Conservation (phyloP, 129 eudicot genomes). For the Glebionis coronaria region DNA sequence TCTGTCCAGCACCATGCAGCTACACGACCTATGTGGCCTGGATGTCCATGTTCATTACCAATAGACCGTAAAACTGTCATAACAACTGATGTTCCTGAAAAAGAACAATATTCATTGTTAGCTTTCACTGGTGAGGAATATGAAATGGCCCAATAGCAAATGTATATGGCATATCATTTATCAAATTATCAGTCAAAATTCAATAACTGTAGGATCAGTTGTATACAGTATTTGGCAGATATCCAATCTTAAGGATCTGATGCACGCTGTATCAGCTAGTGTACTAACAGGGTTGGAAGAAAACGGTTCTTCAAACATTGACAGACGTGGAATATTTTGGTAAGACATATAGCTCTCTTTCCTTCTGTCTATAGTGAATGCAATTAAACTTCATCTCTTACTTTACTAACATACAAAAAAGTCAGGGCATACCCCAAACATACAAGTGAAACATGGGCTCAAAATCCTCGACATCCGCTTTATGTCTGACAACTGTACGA, state of each 20-base stretch:
- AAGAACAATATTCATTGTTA: background rate
- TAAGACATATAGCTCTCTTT: too few species aligned
- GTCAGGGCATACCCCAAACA: conserved; percentile 85
- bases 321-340: background rate
- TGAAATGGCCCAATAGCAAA: conserved; percentile 15
- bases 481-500: conserved; percentile 95
- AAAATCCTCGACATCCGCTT: conserved; percentile 95
- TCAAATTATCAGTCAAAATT: background rate
- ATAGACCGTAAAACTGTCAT: conserved; percentile 90
- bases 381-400: background rate
- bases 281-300: too few species aligned
- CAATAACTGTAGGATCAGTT: conserved; percentile 1
- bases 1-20: conserved; percentile 99
- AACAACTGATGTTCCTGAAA: conserved; percentile 79
- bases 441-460: conserved; percentile 97
- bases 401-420: background rate
- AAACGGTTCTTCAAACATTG: background rate
- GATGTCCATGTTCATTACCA: conserved; percentile 82
- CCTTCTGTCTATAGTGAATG: background rate
- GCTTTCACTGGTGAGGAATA: conserved; percentile 3
- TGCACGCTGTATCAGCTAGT: too few species aligned
- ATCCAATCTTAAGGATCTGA: too few species aligned
- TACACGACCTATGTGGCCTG: conserved; percentile 73
- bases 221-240: background rate
- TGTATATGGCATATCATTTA: conserved; percentile 11